Evolutionary conservation across 495 filamentous ascomycete species (phyloP).

Genomic region (Neurospora cerealis): DNA sequence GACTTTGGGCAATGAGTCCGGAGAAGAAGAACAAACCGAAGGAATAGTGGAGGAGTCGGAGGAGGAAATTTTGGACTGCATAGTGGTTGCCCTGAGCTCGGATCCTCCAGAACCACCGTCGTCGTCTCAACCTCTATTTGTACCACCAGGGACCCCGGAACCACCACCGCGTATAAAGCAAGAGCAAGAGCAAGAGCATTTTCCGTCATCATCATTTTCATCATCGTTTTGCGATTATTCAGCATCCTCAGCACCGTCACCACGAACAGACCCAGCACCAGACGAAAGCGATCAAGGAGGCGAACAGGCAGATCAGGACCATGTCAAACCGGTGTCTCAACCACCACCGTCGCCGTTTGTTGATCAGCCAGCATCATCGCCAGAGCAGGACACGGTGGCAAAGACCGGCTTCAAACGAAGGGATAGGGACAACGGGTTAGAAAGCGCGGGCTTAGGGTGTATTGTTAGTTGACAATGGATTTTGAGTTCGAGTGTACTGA

Average conservation of each 20-base stretch:
- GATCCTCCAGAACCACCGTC: background rate
- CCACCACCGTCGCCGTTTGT: background rate
- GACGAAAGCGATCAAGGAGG: background rate
- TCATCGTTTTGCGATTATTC: background rate
- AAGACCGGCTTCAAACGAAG: background rate
- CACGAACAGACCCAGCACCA: background rate
- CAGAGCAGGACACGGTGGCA: background rate
- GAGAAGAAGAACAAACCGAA: background rate
- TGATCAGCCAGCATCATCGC: background rate
- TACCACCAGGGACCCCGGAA: background rate
- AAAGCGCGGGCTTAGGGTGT: background rate
- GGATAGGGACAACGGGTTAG: background rate
- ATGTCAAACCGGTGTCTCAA: background rate
- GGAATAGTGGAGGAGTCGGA: background rate
- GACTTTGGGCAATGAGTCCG: conserved; percentile 2
- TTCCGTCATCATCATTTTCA: background rate
- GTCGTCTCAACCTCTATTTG: background rate
- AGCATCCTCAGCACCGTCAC: background rate
- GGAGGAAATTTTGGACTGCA: background rate
- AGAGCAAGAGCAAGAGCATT: background rate
- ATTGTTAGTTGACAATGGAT: background rate
- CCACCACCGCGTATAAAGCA: background rate
- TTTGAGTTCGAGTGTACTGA: background rate
- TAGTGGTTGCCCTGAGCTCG: background rate
- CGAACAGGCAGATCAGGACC: background rate